Conservation (phyloP, 1,284 basidiomycete species). For the Ceratobasidium sp. region DNA sequence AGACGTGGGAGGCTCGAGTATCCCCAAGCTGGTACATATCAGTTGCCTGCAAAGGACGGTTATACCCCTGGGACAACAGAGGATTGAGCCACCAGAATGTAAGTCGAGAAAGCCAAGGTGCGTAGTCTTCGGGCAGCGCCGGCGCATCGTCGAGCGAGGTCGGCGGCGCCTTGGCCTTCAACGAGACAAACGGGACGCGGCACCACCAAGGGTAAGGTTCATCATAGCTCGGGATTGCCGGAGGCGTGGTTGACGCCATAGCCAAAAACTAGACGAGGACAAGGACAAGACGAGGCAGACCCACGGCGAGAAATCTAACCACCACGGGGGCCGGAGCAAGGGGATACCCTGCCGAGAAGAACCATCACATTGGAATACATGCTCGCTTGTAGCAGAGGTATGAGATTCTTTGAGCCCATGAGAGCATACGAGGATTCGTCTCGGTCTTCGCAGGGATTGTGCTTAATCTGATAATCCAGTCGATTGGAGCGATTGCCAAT, state of each 20-base stretch:
- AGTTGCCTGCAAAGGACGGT: conserved; percentile 15
- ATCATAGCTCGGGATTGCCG: conserved; percentile 5
- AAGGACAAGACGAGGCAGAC: neutral
- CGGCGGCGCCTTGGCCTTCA: conserved; percentile 8
- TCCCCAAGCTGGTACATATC: conserved; percentile 21
- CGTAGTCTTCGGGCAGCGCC: neutral
- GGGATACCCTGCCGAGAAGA: neutral
- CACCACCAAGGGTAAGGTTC: conserved; percentile 24
- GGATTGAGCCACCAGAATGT: conserved; percentile 30
- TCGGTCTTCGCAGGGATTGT: neutral
- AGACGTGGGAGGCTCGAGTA: neutral
- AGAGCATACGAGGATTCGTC: neutral
- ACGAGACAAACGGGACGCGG: conserved; percentile 19
- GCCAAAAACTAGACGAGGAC: neutral
- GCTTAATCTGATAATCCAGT: neutral
- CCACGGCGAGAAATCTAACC: neutral
- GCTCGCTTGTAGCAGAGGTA: neutral
- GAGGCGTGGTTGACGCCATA: neutral
- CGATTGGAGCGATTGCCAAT: conserved; percentile 10
- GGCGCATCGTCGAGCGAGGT: conserved; percentile 5
- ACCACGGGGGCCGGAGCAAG: neutral
- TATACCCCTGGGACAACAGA: conserved; percentile 18
- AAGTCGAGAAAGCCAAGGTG: conserved; percentile 12
- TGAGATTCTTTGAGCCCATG: neutral
- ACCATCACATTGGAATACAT: neutral